Percentiles rank a stretch among this genome's conserved stretches.
Conservation (phyloP, 2,329 filamentous ascomycete species). For the Penicillium hesseltinei region DNA sequence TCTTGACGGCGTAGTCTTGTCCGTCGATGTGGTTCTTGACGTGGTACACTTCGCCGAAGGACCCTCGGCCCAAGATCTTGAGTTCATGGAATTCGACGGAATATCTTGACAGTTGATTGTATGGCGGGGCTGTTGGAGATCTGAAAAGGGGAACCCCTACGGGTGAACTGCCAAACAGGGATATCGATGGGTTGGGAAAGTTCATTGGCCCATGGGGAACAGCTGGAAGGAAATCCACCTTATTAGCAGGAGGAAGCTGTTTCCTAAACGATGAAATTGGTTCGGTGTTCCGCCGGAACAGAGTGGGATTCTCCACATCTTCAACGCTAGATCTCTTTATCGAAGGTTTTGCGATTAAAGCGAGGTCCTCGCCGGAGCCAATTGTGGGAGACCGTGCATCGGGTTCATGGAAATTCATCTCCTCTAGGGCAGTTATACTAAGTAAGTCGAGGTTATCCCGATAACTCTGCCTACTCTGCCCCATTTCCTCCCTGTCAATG, state of each 20-base stretch:
- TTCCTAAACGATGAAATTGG: constrained; percentile 17
- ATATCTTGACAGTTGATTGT: constrained; percentile 44
- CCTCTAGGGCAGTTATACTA: constrained; percentile 39
- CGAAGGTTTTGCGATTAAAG: constrained; percentile 22
- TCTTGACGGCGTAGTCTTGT: constrained; percentile 64
- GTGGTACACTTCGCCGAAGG: constrained; percentile 64
- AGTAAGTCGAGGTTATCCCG: constrained; percentile 45
- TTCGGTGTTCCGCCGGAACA: constrained; percentile 12
- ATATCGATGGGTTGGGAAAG: constrained; percentile 23
- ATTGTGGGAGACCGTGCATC: constrained; percentile 20
- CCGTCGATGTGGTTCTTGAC: constrained; percentile 62
- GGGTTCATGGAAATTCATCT: constrained; percentile 28
- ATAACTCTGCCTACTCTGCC: constrained; percentile 40
- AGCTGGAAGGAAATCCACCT: constrained; percentile 22
- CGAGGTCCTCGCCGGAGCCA: constrained; percentile 21
- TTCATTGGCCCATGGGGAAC: constrained; percentile 25
- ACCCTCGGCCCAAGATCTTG: constrained; percentile 60
- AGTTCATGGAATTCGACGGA: constrained; percentile 54
- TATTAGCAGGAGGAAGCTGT: constrained; percentile 15
- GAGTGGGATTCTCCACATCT: constrained; percentile 16
- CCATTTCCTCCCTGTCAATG: constrained; percentile 40
- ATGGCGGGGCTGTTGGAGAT: constrained; percentile 20
- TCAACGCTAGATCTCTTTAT: constrained; percentile 11
- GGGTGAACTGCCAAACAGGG: constrained; percentile 32
- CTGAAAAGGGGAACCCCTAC: constrained; percentile 34